Conservation (phyloP, 495 filamentous ascomycete species). For the Clavariopsis aquatica region DNA sequence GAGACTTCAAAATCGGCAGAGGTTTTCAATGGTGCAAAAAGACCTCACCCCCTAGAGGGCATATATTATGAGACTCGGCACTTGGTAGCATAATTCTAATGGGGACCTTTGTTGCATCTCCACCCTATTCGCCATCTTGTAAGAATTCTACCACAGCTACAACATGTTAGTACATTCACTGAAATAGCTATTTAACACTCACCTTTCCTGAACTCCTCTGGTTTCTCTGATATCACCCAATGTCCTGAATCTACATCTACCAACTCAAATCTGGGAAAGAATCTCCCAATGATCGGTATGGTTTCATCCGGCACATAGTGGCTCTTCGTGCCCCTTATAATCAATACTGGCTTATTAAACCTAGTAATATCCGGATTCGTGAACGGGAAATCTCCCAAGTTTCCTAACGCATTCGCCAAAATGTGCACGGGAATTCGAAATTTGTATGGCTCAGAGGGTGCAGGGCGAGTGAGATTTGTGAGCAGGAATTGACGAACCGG, state of each 20-base stretch:
- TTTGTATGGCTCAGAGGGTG: slow-evolving; percentile 49
- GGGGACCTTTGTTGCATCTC: not conserved
- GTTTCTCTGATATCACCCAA: slow-evolving; percentile 93
- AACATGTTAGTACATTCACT: slow-evolving; percentile 18
- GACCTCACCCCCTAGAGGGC: no score
- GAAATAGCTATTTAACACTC: slow-evolving; percentile 38
- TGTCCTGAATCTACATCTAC: slow-evolving; percentile 86
- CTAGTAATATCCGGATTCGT: slow-evolving; percentile 59
- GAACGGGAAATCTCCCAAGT: slow-evolving; percentile 87
- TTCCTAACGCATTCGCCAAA: slow-evolving; percentile 58
- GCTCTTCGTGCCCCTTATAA: slow-evolving; percentile 81
- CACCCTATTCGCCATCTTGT: slow-evolving; percentile 54
- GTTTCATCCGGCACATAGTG: slow-evolving; percentile 84
- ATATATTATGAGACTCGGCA: no score
- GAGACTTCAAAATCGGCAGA: no score
- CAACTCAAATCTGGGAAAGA: slow-evolving; percentile 82
- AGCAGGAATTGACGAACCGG: slow-evolving; percentile 88
- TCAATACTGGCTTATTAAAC: slow-evolving; percentile 76
- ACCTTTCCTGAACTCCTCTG: slow-evolving; percentile 82
- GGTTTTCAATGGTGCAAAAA: no score
- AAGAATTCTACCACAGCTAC: slow-evolving; percentile 65
- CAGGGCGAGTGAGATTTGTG: slow-evolving; percentile 71
- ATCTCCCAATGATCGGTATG: slow-evolving; percentile 81
- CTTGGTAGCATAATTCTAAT: no score
- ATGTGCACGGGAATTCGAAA: slow-evolving; percentile 64